These are phyloP conservation scores for Kwoniella sp. DNA, from an alignment of 768 basidiomycete genomes.

Conservation along the genomic window DNA sequence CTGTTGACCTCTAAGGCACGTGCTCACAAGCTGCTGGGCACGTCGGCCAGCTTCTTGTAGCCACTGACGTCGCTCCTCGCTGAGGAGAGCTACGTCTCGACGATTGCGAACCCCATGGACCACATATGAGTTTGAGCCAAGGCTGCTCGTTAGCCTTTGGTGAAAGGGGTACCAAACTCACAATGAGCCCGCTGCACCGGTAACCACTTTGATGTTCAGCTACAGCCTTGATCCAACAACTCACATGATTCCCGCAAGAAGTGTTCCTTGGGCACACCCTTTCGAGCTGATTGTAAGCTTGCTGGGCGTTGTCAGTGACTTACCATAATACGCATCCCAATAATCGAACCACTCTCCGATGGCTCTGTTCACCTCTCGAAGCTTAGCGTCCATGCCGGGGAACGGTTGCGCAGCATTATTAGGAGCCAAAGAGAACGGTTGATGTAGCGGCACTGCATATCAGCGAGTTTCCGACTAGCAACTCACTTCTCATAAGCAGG, in stretches of 20 bases:
- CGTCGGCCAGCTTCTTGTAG: conserved; percentile 28
- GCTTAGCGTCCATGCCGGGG: conserved; percentile 33
- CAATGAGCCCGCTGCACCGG: conserved; percentile 20
- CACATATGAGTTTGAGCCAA: conserved; percentile 33
- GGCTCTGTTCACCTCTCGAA: conserved; percentile 15
- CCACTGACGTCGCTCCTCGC: conserved; percentile 23
- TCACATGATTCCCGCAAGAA: conserved; percentile 32
- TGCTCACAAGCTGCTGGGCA: conserved; percentile 29
- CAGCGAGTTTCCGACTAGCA: neutral
- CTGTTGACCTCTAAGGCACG: conserved; percentile 23
- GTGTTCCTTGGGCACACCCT: conserved; percentile 17
- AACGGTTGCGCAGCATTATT: conserved; percentile 12
- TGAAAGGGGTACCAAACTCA: conserved; percentile 4
- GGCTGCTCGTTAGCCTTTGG: conserved; percentile 5
- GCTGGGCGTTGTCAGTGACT: conserved; percentile 1
- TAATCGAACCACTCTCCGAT: conserved; percentile 29
- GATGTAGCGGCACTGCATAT: conserved; percentile 24
- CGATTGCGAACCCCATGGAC: conserved; percentile 32
- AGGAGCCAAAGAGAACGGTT: conserved; percentile 27
- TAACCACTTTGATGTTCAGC: conserved; percentile 26
- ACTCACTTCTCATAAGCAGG: conserved; percentile 21
- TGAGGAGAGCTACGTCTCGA: conserved; percentile 27
- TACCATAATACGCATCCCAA: conserved; percentile 36
- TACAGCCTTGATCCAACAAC: neutral
- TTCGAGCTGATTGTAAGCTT: neutral